Evolutionary conservation across 768 basidiomycete genomes (phyloP).

Genomic region (Kwoniella pini): DNA sequence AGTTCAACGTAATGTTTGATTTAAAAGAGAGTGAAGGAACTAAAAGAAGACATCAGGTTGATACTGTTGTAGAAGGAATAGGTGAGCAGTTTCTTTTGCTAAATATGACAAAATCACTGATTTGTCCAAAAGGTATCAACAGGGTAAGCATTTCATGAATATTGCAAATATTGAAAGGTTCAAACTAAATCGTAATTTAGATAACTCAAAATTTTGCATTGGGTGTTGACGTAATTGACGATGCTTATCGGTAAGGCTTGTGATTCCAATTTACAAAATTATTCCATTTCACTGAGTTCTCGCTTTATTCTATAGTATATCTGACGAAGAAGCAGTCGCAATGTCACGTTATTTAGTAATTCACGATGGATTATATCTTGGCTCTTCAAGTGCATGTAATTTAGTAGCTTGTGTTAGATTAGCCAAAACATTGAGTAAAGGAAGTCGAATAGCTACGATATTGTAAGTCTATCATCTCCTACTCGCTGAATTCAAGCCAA

Average conservation of each 20-base stretch:
- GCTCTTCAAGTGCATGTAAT: slow-evolving; percentile 95
- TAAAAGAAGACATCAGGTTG: slow-evolving; percentile 70
- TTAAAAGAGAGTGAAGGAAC: slow-evolving; percentile 90
- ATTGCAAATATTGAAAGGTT: background rate
- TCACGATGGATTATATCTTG: slow-evolving; percentile 88
- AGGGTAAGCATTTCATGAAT: slow-evolving; percentile 53
- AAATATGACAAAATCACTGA: too few relatives aligned
- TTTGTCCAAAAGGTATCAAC: slow-evolving; percentile 63
- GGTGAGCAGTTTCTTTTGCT: too few relatives aligned
- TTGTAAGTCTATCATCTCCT: slow-evolving; percentile 60
- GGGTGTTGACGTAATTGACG: slow-evolving; percentile 79
- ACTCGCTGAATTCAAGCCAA: too few relatives aligned
- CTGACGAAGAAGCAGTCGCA: slow-evolving; percentile 88
- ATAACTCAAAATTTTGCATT: slow-evolving; percentile 86
- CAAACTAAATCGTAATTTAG: too few relatives aligned
- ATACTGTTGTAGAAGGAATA: slow-evolving; percentile 79
- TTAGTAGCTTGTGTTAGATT: slow-evolving; percentile 86
- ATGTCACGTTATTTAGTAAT: slow-evolving; percentile 93
- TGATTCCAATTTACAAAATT: too few relatives aligned
- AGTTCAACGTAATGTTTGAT: slow-evolving; percentile 93
- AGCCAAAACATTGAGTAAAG: slow-evolving; percentile 66
- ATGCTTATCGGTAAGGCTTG: slow-evolving; percentile 81
- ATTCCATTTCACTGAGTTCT: too few relatives aligned
- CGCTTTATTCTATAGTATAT: slow-evolving; percentile 76
- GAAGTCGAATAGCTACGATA: slow-evolving; percentile 79